A percentile compares a stretch with the other conserved stretches of the same genome.
Conservation (phyloP, 2,329 filamentous ascomycete genomes). For the Cladophialophora exuberans region DNA sequence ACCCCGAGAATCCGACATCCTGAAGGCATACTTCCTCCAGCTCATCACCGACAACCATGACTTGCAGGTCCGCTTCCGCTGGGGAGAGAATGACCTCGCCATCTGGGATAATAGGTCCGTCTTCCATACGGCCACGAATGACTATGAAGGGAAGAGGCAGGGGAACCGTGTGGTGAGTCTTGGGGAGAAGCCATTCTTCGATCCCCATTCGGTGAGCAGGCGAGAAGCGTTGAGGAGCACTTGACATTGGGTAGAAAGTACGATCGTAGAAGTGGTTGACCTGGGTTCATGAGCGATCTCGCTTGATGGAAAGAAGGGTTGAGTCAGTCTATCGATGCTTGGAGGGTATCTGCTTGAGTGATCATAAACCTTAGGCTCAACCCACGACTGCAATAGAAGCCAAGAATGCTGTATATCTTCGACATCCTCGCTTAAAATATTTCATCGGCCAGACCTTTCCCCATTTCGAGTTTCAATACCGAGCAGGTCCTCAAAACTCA, state of each 20-base stretch:
- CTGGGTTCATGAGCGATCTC: too few species aligned
- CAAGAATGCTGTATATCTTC: too few species aligned
- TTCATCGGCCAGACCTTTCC: too few species aligned
- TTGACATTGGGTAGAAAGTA: not conserved
- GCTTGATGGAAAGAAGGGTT: too few species aligned
- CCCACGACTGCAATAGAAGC: too few species aligned
- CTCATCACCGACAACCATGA: conserved; percentile 48
- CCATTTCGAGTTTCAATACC: too few species aligned
- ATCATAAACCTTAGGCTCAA: too few species aligned
- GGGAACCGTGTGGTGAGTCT: conserved; percentile 57
- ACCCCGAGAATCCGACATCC: conserved; percentile 38
- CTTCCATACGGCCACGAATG: conserved; percentile 59
- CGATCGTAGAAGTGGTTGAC: too few species aligned
- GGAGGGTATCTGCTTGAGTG: too few species aligned
- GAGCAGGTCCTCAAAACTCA: too few species aligned
- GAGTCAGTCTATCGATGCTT: too few species aligned
- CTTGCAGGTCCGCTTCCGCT: conserved; percentile 44
- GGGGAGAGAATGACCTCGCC: conserved; percentile 52
- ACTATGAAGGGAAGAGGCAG: conserved; percentile 55
- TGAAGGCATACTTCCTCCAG: conserved; percentile 39
- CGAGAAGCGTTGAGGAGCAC: conserved; percentile 14
- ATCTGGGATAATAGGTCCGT: conserved; percentile 64
- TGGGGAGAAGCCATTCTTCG: conserved; percentile 59
- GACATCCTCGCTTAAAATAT: too few species aligned
- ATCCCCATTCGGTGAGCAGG: conserved; percentile 41